A percentile compares a stretch with the other conserved stretches of the same genome.
phyloP scores from a whole-genome alignment of 1,139 yeast species.

The Sugiyamaella paludigena region DNA sequence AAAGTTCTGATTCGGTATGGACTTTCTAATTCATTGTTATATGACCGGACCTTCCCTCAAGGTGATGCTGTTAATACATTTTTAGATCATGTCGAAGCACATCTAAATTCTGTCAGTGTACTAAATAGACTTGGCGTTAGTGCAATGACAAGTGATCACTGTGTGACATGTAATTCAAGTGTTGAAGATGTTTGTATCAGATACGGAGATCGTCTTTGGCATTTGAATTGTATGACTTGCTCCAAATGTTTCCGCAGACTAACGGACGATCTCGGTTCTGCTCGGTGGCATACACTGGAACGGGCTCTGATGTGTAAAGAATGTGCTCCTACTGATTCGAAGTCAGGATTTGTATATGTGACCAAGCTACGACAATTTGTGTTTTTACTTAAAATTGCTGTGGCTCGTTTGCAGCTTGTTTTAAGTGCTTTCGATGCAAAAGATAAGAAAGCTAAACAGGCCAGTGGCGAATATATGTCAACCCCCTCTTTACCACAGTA shows the following conservation, averaged over 20 bases:
- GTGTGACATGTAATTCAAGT: constrained; percentile 66
- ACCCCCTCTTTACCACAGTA: constrained; percentile 10
- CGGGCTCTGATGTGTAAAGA: constrained; percentile 53
- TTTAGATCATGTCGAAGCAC: constrained; percentile 40
- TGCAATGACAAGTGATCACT: constrained; percentile 71
- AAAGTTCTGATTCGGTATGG: constrained; percentile 83
- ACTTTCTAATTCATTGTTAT: constrained; percentile 66
- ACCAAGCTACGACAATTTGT: constrained; percentile 70
- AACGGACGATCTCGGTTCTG: constrained; percentile 39
- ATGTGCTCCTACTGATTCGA: constrained; percentile 50
- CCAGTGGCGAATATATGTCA: constrained; percentile 5
- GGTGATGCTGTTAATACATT: constrained; percentile 51
- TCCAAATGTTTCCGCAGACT: constrained; percentile 32
- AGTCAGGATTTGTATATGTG: constrained; percentile 60
- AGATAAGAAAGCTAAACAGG: constrained; percentile 23
- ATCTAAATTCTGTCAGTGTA: constrained; percentile 39
- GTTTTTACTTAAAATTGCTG: constrained; percentile 77
- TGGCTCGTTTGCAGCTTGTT: constrained; percentile 71
- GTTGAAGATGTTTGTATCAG: constrained; percentile 79
- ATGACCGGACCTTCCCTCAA: constrained; percentile 57
- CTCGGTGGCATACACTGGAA: constrained; percentile 43
- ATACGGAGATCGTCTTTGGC: constrained; percentile 74
- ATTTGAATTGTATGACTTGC: constrained; percentile 68
- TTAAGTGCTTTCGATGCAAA: constrained; percentile 47
- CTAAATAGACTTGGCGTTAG: constrained; percentile 52